Base-by-base conservation (phyloP, 352 stramenopile species). In the Blastocystis sp. region DNA sequence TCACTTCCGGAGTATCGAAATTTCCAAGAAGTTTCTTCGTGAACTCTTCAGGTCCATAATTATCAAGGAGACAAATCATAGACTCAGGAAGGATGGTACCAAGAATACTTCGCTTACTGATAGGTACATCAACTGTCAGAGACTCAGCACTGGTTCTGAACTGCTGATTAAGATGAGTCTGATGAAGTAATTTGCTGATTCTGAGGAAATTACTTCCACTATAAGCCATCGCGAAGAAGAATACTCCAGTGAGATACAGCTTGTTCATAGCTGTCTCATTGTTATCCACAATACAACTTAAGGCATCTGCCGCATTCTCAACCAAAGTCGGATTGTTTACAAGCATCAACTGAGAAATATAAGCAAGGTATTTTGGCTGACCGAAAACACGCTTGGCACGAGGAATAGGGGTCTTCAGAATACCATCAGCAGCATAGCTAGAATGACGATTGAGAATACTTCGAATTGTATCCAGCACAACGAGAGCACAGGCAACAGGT, bases 11-110 rank as follows among this genome's bases (percentile, higher is more conserved):
- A 0, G 95, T 97, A 64, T 94, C 91, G 24, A 93, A 92, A 42
- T 95, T 92, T 22, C 94, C 93, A 40, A 92, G 94, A 76, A 98
- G 97, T 6, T 97, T 90, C 33, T 96, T 92, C 0, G 93, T 92
- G 89, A 98, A 98, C 53, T 92, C 92, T 53, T 94, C 91, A 0
- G 93, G 89, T 4, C 92, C 94, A 44, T 94, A 92, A n/a, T 91
- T 93, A 0, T 95, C 92, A 0, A 98, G 92, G 27, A 96, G 92
- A 24, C 92, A 93, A 22, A 98, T 94, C 92, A 98, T 93, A 19
- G 94, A 94, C 51, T 95, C 92, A 0, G 96, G 95, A 0, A 98
- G 91, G 4, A 98, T 93, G 24, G 90, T 92, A 0, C 90, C 90
- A 4, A 98, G 91, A n/a, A 95, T 92, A 62, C 89, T 92, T 91